Evolutionary conservation across 2,329 filamentous ascomycete species (phyloP).

Genomic region (Ploettnerulaceae sp.): DNA sequence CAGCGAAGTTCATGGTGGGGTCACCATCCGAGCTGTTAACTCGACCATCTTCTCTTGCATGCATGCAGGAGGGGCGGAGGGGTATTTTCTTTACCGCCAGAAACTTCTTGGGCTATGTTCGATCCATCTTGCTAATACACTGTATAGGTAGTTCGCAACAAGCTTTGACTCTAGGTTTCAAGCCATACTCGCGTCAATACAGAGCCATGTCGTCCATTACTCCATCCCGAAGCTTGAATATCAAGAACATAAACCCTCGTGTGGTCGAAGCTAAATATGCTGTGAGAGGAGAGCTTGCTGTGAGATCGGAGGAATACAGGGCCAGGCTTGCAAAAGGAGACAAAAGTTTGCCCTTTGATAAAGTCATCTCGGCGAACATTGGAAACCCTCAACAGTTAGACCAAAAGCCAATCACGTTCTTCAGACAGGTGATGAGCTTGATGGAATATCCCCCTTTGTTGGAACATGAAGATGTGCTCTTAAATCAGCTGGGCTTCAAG

Average conservation of each 20-base stretch:
- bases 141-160: conserved; percentile 14
- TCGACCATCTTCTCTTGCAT: conserved; percentile 14
- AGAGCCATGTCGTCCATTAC: conserved; percentile 36
- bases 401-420: conserved; percentile 98
- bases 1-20: conserved; percentile 19
- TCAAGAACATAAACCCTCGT: conserved; percentile 89
- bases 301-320: conserved; percentile 88
- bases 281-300: conserved; percentile 90
- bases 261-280: conserved; percentile 89
- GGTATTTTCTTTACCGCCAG: conserved; percentile 19
- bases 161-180: background rate
- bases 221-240: conserved; percentile 52
- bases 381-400: conserved; percentile 98
- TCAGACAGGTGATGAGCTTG: conserved; percentile 91
- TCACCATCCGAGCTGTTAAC: conserved; percentile 18
- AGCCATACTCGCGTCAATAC: background rate
- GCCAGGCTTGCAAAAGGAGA: conserved; percentile 59
- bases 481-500: conserved; percentile 77
- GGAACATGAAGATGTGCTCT: conserved; percentile 74
- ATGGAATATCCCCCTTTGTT: conserved; percentile 85
- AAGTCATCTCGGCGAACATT: conserved; percentile 96
- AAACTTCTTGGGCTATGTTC: background rate
- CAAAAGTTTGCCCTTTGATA: conserved; percentile 68
- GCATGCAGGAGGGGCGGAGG: background rate
- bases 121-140: conserved; percentile 8